Base-by-base conservation (phyloP, 495 filamentous ascomycete genomes). In the Amphirosellinia nigrospora region DNA sequence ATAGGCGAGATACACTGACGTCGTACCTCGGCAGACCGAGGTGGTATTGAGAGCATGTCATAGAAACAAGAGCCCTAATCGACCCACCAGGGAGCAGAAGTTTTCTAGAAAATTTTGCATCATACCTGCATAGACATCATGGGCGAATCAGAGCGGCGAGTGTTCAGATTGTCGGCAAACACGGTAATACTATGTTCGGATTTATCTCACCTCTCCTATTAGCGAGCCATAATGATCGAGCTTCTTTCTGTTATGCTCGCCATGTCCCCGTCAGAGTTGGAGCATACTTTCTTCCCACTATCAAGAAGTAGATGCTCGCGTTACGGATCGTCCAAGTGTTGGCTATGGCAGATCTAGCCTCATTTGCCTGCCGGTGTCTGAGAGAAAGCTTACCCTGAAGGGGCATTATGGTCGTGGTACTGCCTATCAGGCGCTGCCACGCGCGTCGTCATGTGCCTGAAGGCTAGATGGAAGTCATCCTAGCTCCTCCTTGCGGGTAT, bases 41-140 rank as follows among this genome's bases (percentile, higher is more conserved):
- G 55, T 68, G 26, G 55, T 26, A 50, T 68, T 6, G 43, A 46
- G 39, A 48, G 23, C 39, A 45, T 30, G 48, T 19, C 48, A 46
- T 60, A 43, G 53, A 61, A 50, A 19, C 13, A 60, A 45, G 55
- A 60, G n/a, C 66, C 28, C 28, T 60, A 5, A 30, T 39, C 43
- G 66, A 62, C 56, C 56, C 58, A 69, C 66, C 34, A 62, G 26
- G 46, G 19, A 41, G 45, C 56, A 30, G 66, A 69, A 36, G 32
- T 69, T 41, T 69, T 69, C 66, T 69, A 69, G 66, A 69, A 69
- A 68, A 41, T 10, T 62, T 41, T 69, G 43, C 46, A 53, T 53
- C 32, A 41, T 60, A 26, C 66, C 55, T 61, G 43, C 66, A 60
- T 21, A 7, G 1, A 43, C 13, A 26, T 43, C 38, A 13, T 26